Conservation (phyloP, 805 yeast species). For the Phaffomyces thermotolerans region DNA sequence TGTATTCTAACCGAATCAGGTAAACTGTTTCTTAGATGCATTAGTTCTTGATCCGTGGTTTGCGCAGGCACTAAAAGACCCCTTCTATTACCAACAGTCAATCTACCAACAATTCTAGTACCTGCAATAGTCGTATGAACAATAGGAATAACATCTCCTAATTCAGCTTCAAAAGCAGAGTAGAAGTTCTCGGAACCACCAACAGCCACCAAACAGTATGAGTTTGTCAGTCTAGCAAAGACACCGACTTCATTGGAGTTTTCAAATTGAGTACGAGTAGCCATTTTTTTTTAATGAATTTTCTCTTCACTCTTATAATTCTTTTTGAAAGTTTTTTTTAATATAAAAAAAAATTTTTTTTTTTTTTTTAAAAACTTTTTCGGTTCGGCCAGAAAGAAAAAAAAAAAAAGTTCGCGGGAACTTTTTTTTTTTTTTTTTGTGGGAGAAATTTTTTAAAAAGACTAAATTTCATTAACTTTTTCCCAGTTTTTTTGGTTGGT, state of each 20-base stretch:
- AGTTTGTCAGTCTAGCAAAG: conserved; percentile 89
- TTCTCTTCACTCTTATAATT: too few relatives aligned
- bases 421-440: too few relatives aligned
- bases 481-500: too few relatives aligned
- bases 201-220: conserved; percentile 92
- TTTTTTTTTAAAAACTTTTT: too few relatives aligned
- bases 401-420: too few relatives aligned
- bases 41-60: conserved; percentile 96
- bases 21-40: conserved; percentile 92
- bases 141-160: conserved; percentile 94
- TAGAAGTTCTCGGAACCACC: conserved; percentile 88
- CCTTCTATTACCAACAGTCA: conserved; percentile 98
- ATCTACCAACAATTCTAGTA: conserved; percentile 93
- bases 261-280: conserved; percentile 73
- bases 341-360: too few relatives aligned
- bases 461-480: too few relatives aligned
- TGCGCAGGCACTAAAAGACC: conserved; percentile 95
- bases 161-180: conserved; percentile 95
- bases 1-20: conserved; percentile 95
- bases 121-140: conserved; percentile 98
- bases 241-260: conserved; percentile 91
- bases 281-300: conserved; percentile 37
- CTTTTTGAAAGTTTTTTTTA: too few relatives aligned
- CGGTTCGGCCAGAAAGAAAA: too few relatives aligned
- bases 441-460: too few relatives aligned